Evolutionary conservation across 257 asterid species (phyloP).

Genomic region (Anisodus acutangulus): DNA sequence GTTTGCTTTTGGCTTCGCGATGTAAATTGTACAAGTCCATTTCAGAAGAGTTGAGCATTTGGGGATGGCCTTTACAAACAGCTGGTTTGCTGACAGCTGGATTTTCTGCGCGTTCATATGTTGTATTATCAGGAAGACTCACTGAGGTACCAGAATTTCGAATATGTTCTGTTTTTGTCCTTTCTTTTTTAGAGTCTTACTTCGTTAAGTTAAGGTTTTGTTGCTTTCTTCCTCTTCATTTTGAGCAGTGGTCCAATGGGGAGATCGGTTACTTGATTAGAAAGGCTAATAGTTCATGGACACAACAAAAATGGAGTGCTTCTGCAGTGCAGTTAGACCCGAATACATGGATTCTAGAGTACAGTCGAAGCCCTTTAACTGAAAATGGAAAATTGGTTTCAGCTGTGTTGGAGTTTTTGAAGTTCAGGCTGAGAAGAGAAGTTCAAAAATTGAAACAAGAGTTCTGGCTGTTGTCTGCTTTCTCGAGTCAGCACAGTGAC

Average conservation of each 20-base stretch:
- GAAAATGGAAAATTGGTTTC: constrained; percentile 60
- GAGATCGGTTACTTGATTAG: constrained; percentile 46
- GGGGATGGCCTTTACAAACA: constrained; percentile 96
- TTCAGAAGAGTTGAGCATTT: constrained; percentile 71
- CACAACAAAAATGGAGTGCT: constrained; percentile 68
- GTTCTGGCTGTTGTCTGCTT: constrained; percentile 48
- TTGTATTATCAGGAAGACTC: constrained; percentile 69
- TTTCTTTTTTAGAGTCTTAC: neutral
- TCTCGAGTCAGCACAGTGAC: constrained; percentile 40
- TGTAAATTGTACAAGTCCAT: constrained; percentile 60
- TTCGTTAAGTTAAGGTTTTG: neutral
- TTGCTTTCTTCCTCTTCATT: neutral
- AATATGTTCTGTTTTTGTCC: neutral
- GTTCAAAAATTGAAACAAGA: constrained; percentile 50
- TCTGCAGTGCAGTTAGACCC: constrained; percentile 76
- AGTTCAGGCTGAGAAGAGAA: constrained; percentile 53
- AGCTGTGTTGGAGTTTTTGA: constrained; percentile 52
- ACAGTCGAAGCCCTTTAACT: constrained; percentile 50
- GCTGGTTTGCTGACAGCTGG: constrained; percentile 80
- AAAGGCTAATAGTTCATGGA: constrained; percentile 64
- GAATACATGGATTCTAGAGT: constrained; percentile 84
- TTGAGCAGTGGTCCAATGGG: constrained; percentile 63
- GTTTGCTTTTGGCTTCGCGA: constrained; percentile 60
- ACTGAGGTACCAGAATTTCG: constrained; percentile 56
- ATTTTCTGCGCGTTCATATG: constrained; percentile 56